A percentile compares a stretch with the other conserved stretches of the same genome.
Evolutionary conservation across 75 land plant species (phyloP).

Genomic region (Cupressus sempervirens): DNA sequence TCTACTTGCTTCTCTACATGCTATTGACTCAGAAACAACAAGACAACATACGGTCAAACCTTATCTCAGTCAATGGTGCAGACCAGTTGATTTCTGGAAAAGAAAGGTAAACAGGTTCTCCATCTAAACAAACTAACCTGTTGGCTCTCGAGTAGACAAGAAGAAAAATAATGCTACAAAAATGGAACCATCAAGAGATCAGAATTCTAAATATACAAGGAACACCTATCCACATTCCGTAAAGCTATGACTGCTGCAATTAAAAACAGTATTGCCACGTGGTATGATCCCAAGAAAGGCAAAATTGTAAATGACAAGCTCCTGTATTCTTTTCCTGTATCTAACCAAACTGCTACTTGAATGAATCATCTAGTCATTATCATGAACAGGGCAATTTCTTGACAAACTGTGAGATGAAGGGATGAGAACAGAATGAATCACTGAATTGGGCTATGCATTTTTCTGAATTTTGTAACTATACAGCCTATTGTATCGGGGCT

Average conservation of each 20-base stretch:
- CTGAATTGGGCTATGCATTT: neutral
- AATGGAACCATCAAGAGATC: neutral
- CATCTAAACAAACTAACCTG: neutral
- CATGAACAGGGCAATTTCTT: neutral
- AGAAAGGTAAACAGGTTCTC: neutral
- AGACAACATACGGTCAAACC: neutral
- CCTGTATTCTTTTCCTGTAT: neutral
- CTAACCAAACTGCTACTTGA: neutral
- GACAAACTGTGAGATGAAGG: neutral
- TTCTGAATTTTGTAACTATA: neutral
- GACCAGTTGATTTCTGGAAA: neutral
- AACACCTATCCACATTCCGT: neutral
- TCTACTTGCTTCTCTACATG: neutral
- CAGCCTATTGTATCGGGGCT: neutral
- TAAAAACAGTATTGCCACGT: neutral
- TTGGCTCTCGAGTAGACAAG: neutral
- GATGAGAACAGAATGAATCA: neutral
- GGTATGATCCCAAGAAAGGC: neutral
- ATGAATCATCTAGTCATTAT: neutral
- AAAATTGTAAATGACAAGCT: neutral
- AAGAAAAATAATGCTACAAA: neutral
- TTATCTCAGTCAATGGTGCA: neutral
- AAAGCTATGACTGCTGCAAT: neutral
- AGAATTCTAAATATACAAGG: neutral
- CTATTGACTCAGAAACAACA: neutral